Evolutionary conservation across 2,329 filamentous ascomycete genomes (phyloP), one percentile per base, ranked within the genome.

Genomic region (Aspergillus proliferans): DNA sequence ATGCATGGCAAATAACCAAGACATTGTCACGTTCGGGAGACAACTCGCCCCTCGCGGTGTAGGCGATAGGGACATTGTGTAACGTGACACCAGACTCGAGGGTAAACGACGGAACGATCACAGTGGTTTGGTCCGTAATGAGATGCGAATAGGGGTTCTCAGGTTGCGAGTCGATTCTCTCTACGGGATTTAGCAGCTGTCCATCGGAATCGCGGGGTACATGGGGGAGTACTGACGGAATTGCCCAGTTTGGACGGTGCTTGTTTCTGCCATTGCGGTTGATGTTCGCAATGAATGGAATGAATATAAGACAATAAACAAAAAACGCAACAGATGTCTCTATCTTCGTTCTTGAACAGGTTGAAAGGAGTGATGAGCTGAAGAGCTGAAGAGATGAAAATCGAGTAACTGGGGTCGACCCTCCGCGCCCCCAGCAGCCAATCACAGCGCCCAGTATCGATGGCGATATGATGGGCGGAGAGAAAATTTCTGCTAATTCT

Each of bases 51-150:
- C 79, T 79, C 3, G 78, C 81, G 51, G 82, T 85, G 70, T 84
- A 85, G 50, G 82, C 82, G 45, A 85, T 73, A 2, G 79, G 80
- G 14, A 84, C 80, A 81, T 97, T 93, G 58, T 79, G 74, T 18
- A 98, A 78, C 0, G 81, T 86, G 21, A 87, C 88, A 44, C 93
- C 93, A 2, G 91, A 97, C 70, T 98, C 93, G 57, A 98, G 86
- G 7, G 86, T 90, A 69, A 96, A 95, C 22, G 85, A 84, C 2
- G 93, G 92, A 48, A 98, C 82, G 52, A 93, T 82, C 49, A 87
- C 89, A 63, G 95, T 86, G 47, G 86, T 79, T 72, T 97, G 93
- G 62, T 95, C 86, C 46, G 89, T 85, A 46, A 98, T 95, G 63
- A 97, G 78, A 55, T 79, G 73, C 52, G 88, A 83, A 68, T 91